Conservation (phyloP, 352 stramenopile species). For the Globisporangium mamillatum region DNA sequence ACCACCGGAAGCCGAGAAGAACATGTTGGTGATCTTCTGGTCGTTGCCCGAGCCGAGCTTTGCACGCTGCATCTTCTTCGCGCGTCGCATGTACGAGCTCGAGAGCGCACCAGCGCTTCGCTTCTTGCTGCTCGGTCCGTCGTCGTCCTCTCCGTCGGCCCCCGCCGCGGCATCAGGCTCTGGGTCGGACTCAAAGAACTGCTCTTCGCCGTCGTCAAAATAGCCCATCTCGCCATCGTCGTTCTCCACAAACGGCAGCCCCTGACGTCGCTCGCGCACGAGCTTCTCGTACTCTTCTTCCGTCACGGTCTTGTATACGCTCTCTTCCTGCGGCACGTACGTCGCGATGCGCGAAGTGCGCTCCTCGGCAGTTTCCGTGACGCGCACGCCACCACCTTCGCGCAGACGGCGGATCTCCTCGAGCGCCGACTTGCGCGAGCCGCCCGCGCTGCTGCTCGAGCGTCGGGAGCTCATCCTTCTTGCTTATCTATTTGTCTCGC, state of each 20-base stretch:
- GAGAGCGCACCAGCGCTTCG: conserved; percentile 74
- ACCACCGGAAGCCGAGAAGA: conserved; percentile 60
- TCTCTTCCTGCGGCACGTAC: conserved; percentile 75
- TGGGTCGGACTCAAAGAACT: conserved; percentile 85
- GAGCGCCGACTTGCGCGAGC: conserved; percentile 49
- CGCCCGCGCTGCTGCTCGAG: conserved; percentile 32
- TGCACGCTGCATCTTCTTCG: conserved; percentile 82
- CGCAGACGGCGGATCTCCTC: conserved; percentile 79
- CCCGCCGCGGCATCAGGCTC: conserved; percentile 40
- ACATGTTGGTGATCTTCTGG: conserved; percentile 90
- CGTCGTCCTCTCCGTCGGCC: conserved; percentile 39
- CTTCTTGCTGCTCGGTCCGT: conserved; percentile 48
- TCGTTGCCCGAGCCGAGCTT: conserved; percentile 71
- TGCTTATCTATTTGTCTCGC: background rate
- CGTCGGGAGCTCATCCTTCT: conserved; percentile 58
- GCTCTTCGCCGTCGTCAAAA: conserved; percentile 86
- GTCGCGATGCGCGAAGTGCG: conserved; percentile 51
- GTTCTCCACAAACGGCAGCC: conserved; percentile 77
- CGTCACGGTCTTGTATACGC: conserved; percentile 83
- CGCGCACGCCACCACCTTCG: conserved; percentile 26
- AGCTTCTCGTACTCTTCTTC: conserved; percentile 85
- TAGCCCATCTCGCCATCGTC: conserved; percentile 85
- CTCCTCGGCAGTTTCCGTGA: conserved; percentile 10
- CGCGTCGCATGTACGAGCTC: conserved; percentile 66
- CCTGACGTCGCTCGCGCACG: conserved; percentile 72